Conservation (phyloP, 305 asterid species). For the Striga hermonthica region DNA sequence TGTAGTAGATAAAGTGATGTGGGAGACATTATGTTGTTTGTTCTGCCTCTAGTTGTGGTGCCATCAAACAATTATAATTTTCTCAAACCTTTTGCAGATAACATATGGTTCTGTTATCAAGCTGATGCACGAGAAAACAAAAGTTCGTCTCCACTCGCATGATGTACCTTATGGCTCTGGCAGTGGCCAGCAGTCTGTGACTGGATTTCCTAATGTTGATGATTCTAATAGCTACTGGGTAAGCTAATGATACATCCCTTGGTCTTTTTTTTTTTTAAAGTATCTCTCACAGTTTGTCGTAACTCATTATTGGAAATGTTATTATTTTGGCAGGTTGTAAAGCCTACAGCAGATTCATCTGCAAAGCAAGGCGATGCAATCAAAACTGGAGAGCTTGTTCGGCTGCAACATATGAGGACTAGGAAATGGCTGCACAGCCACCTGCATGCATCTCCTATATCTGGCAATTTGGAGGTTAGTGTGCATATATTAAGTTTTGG, state of each 20-base stretch:
- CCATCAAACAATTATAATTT: neutral
- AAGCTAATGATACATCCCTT: conserved; percentile 28
- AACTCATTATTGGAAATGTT: conserved; percentile 22
- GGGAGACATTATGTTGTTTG: neutral
- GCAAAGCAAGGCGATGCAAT: conserved; percentile 88
- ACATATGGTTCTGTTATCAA: conserved; percentile 81
- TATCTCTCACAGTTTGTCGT: no score
- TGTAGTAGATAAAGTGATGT: conserved; percentile 28
- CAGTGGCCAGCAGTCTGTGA: conserved; percentile 97
- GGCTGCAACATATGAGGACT: conserved; percentile 89
- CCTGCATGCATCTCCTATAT: conserved; percentile 94
- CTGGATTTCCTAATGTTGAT: conserved; percentile 85
- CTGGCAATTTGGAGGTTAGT: conserved; percentile 94
- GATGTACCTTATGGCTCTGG: conserved; percentile 99
- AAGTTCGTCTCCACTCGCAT: conserved; percentile 84
- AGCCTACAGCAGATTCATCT: conserved; percentile 54
- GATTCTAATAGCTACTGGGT: conserved; percentile 99
- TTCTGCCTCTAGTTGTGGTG: conserved; percentile 15
- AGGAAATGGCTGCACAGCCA: conserved; percentile 97
- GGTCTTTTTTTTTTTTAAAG: no score
- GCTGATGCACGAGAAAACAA: conserved; percentile 91
- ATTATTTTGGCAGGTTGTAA: conserved; percentile 55
- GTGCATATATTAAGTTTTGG: conserved; percentile 23
- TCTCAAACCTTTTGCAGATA: conserved; percentile 32
- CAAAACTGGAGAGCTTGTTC: conserved; percentile 55